Conservation (phyloP, 441 rosid species). For the Codiaeum variegatum region DNA sequence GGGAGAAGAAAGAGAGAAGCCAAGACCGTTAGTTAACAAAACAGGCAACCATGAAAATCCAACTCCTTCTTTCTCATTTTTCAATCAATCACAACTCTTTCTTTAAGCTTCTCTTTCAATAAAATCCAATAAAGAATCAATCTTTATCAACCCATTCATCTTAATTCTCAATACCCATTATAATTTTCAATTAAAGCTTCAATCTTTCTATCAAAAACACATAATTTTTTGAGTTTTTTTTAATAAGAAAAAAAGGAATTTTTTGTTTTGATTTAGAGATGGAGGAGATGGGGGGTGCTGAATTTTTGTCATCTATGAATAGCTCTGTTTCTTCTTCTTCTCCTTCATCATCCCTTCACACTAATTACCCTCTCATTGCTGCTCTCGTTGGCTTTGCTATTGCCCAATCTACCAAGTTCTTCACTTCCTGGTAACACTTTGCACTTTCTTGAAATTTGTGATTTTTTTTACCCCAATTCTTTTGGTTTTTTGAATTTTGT, state of each 20-base stretch:
- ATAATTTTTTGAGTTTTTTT: too few relatives aligned
- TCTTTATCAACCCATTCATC: background rate
- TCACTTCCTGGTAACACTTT: conserved; percentile 56
- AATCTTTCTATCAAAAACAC: background rate
- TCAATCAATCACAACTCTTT: background rate
- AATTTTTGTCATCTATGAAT: conserved; percentile 21
- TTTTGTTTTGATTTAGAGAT: background rate
- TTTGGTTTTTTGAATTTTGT: background rate
- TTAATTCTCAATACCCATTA: background rate
- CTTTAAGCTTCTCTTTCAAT: background rate
- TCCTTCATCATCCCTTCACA: conserved; percentile 34
- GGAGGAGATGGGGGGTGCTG: conserved; percentile 25
- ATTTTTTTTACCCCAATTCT: background rate
- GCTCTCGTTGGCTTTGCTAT: conserved; percentile 54
- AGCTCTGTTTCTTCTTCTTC: conserved; percentile 37
- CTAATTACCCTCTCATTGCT: conserved; percentile 65
- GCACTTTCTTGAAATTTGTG: background rate
- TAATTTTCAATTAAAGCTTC: too few relatives aligned
- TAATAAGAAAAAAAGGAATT: too few relatives aligned
- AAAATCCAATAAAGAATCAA: background rate
- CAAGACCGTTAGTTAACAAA: conserved; percentile 32
- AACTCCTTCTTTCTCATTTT: background rate
- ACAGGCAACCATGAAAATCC: conserved; percentile 11
- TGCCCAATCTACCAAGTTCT: conserved; percentile 67
- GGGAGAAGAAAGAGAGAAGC: background rate